Conservation (phyloP, 1,284 basidiomycete genomes). For the Cryptococcus wingfieldii region DNA sequence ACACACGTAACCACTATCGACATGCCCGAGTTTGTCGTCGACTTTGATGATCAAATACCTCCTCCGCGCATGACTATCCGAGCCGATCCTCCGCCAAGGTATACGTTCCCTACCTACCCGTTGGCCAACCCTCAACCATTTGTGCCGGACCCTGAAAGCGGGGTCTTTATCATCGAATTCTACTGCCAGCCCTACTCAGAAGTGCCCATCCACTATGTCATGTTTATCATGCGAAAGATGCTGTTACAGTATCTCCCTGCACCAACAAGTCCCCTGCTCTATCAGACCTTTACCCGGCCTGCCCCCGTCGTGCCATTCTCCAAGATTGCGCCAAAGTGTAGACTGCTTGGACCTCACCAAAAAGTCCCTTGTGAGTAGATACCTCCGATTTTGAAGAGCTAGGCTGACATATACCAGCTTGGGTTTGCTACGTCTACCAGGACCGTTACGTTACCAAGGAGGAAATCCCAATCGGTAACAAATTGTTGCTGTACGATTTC, state of each 20-base stretch:
- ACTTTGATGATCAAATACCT: conserved; percentile 22
- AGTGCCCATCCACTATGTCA: conserved; percentile 26
- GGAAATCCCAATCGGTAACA: conserved; percentile 3
- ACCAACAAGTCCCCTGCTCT: conserved; percentile 31
- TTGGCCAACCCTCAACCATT: conserved; percentile 27
- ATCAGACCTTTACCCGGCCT: conserved; percentile 25
- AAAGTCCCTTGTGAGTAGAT: conserved; percentile 12
- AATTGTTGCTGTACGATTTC: conserved; percentile 43
- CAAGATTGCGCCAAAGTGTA: conserved; percentile 35
- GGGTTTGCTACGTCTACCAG: conserved; percentile 49
- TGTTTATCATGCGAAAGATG: conserved; percentile 34
- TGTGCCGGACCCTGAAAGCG: conserved; percentile 38
- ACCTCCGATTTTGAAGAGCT: not conserved
- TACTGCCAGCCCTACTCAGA: conserved; percentile 25
- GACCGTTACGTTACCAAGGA: conserved; percentile 29
- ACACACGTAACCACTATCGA: conserved; percentile 37
- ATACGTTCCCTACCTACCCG: conserved; percentile 36
- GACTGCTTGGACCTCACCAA: conserved; percentile 35
- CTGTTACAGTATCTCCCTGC: conserved; percentile 38
- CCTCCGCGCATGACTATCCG: conserved; percentile 36
- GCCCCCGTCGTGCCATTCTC: conserved; percentile 33
- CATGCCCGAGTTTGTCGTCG: conserved; percentile 31
- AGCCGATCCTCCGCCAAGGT: conserved; percentile 46
- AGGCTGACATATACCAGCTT: conserved; percentile 18
- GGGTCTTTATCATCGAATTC: conserved; percentile 39